Evolutionary conservation across 768 basidiomycete species (phyloP).

Genomic region (Coprinellus micaceus): DNA sequence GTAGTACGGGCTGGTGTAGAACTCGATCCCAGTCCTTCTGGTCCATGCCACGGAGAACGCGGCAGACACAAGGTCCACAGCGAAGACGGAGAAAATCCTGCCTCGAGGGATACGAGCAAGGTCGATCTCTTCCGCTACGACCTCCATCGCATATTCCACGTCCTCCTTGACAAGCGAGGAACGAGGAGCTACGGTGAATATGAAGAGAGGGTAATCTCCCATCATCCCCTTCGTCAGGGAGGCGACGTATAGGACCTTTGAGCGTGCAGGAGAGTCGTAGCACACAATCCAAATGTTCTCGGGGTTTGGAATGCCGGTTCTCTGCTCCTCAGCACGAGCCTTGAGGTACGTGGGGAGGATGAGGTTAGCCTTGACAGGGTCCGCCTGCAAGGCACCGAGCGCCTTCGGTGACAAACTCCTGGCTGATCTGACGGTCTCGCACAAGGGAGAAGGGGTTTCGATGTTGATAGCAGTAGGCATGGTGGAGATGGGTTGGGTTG

Average conservation of each 20-base stretch:
- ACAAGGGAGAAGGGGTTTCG: background rate
- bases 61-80: conserved; percentile 41
- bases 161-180: conserved; percentile 33
- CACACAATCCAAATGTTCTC: conserved; percentile 35
- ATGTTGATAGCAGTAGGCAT: background rate
- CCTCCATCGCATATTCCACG: conserved; percentile 36
- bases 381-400: conserved; percentile 30
- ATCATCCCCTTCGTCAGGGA: conserved; percentile 54
- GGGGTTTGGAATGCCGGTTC: conserved; percentile 8
- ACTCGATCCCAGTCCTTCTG: conserved; percentile 36
- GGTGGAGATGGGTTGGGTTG: no score
- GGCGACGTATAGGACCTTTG: conserved; percentile 49
- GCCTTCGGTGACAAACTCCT: conserved; percentile 34
- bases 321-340: conserved; percentile 17
- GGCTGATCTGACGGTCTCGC: conserved; percentile 18
- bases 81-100: conserved; percentile 67
- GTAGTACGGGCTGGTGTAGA: conserved; percentile 51
- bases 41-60: conserved; percentile 51
- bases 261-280: conserved; percentile 12
- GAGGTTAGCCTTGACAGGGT: conserved; percentile 39
- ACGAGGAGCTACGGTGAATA: conserved; percentile 45
- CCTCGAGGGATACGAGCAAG: conserved; percentile 27
- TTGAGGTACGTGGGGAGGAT: conserved; percentile 38
- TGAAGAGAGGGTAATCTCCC: conserved; percentile 65
- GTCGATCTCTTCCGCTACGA: conserved; percentile 39